Base-by-base conservation (phyloP, 345 rosid species). In the Eucalyptus curtisii region DNA sequence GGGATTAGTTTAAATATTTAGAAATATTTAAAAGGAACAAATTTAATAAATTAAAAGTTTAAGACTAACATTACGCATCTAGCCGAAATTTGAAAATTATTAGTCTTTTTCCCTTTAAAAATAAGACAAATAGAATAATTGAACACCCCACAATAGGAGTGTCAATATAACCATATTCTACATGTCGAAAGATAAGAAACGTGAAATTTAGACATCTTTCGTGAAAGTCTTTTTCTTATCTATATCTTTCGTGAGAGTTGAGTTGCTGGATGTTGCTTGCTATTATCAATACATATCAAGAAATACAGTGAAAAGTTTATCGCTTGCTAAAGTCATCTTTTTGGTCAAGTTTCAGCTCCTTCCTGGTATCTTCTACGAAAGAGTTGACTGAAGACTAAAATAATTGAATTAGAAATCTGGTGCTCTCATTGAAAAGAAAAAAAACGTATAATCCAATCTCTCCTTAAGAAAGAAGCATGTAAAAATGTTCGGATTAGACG, bases 81-180 rank as follows among this genome's bases (percentile, higher is more conserved):
- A 5, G 1, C 7, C 1, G 1, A 1, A 57, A 15, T 57, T 57
- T 57, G 64, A 0, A 57, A 10, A 57, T 0, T 57, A 25, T 25
- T 57, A 11, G 0, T 25, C 14, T 2, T 25, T 10, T 57, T 25
- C 1, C 14, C 15, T 25, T 57, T 0, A 57, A 10, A 57, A 57
- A 57, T 53, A 53, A 22, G 0, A 53, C 5, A 19, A 57, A 57
- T 10, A 57, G 7, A 57, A 10, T 57, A 57, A 57, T 57, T 25
- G 64, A 57, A 57, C 14, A 11, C 64, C 7, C 20, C 0, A 0
- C 3, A 6, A 0, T 30, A 0, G 8, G 68, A 30, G 15, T 13
- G 33, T 57, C n/a, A 27, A 13, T 61, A 13, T 61, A 30, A 57
- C 0, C 68, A 61, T 13, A 27, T 13, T 30, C 31, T 61, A 13